Conservation (phyloP, 352 stramenopile genomes). For the Pythium chondricola region DNA sequence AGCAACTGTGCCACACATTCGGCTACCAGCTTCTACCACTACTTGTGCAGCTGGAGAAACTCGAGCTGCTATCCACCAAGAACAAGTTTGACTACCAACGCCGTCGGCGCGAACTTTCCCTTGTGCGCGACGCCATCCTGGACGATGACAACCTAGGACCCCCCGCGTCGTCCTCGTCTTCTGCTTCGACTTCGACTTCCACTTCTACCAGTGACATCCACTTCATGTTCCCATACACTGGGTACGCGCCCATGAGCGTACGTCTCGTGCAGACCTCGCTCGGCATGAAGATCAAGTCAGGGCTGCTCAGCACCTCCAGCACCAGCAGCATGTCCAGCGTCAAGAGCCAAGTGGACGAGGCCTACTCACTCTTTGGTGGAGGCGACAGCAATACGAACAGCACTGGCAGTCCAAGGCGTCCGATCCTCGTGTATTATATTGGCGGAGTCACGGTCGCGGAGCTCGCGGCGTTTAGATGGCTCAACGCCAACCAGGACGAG, state of each 20-base stretch:
- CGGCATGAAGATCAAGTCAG: slow-evolving; percentile 56
- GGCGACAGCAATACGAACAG: background rate
- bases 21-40: slow-evolving; percentile 62
- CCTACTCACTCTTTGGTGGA: background rate
- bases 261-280: slow-evolving; percentile 70
- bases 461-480: slow-evolving; percentile 64
- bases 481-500: slow-evolving; percentile 60
- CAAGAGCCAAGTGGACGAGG: background rate
- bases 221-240: slow-evolving; percentile 84
- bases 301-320: slow-evolving; percentile 5
- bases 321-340: slow-evolving; percentile 3
- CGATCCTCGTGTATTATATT: slow-evolving; percentile 79
- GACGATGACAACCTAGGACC: background rate
- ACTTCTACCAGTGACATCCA: slow-evolving; percentile 42
- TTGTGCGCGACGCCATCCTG: slow-evolving; percentile 10
- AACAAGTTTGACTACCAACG: slow-evolving; percentile 62
- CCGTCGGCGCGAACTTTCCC: slow-evolving; percentile 14
- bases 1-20: slow-evolving; percentile 81
- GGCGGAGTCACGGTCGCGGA: slow-evolving; percentile 80
- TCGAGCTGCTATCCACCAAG: slow-evolving; percentile 51
- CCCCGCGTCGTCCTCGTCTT: background rate
- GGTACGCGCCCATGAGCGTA: slow-evolving; percentile 80
- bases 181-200: background rate
- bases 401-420: background rate
- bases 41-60: slow-evolving; percentile 66